Evolutionary conservation across 805 yeast genomes (phyloP).

Genomic region (Cyberlindnera euphorbiiphila): DNA sequence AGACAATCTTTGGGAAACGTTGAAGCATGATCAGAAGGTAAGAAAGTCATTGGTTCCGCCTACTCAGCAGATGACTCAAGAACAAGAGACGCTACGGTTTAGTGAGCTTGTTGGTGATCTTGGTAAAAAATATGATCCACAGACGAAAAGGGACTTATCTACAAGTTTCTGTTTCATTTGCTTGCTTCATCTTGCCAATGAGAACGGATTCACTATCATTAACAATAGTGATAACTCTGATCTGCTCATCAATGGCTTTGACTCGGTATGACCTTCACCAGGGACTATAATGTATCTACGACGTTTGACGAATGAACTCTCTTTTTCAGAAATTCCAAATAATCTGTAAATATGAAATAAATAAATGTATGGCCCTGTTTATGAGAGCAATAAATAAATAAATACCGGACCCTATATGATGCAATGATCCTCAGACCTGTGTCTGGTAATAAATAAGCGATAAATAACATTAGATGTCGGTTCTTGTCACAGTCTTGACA

Average conservation of each 20-base stretch:
- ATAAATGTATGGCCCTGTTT: not conserved
- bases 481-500: constrained; percentile 65
- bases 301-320: not conserved
- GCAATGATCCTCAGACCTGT: too few relatives aligned
- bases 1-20: constrained; percentile 70
- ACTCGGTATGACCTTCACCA: not conserved
- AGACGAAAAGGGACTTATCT: constrained; percentile 61
- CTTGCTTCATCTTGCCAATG: constrained; percentile 81
- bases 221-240: constrained; percentile 32
- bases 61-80: not conserved
- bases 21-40: constrained; percentile 28
- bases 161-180: constrained; percentile 87
- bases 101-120: constrained; percentile 49
- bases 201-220: constrained; percentile 62
- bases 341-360: constrained; percentile 2
- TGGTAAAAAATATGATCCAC: constrained; percentile 47
- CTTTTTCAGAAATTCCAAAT: too few relatives aligned
- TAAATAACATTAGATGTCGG: constrained; percentile 48
- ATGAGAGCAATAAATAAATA: constrained; percentile 4
- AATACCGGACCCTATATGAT: too few relatives aligned
- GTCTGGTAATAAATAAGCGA: not conserved
- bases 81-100: constrained; percentile 29
- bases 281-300: not conserved
- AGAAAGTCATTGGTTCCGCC: constrained; percentile 11
- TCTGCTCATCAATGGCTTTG: constrained; percentile 14